Base-by-base conservation (phyloP, 352 stramenopile species). In the Blastocystis hominis region DNA sequence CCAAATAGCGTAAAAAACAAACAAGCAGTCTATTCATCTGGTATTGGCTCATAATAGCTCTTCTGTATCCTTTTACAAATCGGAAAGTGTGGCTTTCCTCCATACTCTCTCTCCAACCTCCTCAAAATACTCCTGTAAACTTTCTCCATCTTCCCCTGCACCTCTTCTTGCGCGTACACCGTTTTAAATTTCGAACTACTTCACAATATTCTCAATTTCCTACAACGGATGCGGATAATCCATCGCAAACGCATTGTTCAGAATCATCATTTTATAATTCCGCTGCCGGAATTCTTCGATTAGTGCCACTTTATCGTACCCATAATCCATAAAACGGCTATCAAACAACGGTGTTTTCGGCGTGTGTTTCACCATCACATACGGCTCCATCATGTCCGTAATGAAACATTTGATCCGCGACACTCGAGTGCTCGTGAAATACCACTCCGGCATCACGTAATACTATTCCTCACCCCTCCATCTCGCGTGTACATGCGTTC, bases 261-360 rank as follows among this genome's bases (percentile, higher is more conserved):
- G 56, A 61, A 86, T 75, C 17, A 50, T 61, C 20, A 86, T 72
- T 10, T 24, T 50, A 38, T 59, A 86, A n/a, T 54, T 54, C 24
- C 3, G 20, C 38, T 86, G 62, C 15, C 75, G 46, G 2, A 86
- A 54, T 36, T 86, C 55, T 30, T 86, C 75, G 15, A 86, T 42
- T 13, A 42, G 70, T n/a, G 69, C 56, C n/a, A 86, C 75, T 42
- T 86, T 86, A n/a, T 86, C 70, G 50, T 86, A 86, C 24, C 75
- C 75, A 30, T 86, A 86, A 38, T 86, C 56, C 6, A 86, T 15
- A 42, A 86, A 86, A 5, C 55, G 42, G 20, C 70, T 38, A 20
- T 68, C 75, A 38, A 86, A 86, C n/a, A 86, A 54, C 42, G 75
- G 75, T 13, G 56, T 47, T 15, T 53, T 10, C 2, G 75, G 30